Base-by-base conservation (phyloP, 164 flowering plant species). In the Dillenia suffruticosa region DNA sequence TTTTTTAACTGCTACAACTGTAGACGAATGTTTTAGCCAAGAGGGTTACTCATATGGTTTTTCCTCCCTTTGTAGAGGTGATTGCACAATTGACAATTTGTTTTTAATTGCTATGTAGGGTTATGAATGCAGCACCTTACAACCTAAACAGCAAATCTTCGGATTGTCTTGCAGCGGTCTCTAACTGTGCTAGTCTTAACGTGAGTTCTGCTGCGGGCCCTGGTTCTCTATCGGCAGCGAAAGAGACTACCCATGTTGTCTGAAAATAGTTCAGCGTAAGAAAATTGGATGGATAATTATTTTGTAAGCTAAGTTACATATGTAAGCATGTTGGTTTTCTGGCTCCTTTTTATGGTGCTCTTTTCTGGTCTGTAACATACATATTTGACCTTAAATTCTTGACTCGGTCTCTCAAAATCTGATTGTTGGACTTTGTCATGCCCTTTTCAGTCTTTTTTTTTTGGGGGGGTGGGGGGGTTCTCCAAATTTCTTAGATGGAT, bases 51-150 rank as follows among this genome's bases (percentile, higher is more conserved):
- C 12, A 46, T 16, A 19, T 19, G 22, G 6, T 10, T 26, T 26
- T 8, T 48, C 48, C 49, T 32, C 40, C 40, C 40, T 32, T 32
- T 32, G 40, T 32, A 32, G 40, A 32, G 40, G 40, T 32, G 7
- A 6, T 32, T 32, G 40, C 40, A 32, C 40, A 32, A 32, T 32
- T 32, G 40, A 32, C 40, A 32, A 57, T 56, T 46, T 43, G 44
- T 48, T 11, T n/a, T 51, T 57, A 54, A 12, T 65, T 49, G 44
- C 12, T 16, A 26, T 72, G 71, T 71, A 82, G 87, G 74, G 74
- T 68, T 56, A 74, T 68, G 78, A 78, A 17, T 49, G 46, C 70
- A 9, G 77, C 73, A 1, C 87, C 87, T 8, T 82, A 82, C 59
- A 65, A 63, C 58, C 59, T 65, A 48, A 15, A 52, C 72, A 76